A percentile compares a stretch with the other conserved stretches of the same genome.
Evolutionary conservation across 2,329 filamentous ascomycete species (phyloP).

Genomic region (Penicillium sumatraense): DNA sequence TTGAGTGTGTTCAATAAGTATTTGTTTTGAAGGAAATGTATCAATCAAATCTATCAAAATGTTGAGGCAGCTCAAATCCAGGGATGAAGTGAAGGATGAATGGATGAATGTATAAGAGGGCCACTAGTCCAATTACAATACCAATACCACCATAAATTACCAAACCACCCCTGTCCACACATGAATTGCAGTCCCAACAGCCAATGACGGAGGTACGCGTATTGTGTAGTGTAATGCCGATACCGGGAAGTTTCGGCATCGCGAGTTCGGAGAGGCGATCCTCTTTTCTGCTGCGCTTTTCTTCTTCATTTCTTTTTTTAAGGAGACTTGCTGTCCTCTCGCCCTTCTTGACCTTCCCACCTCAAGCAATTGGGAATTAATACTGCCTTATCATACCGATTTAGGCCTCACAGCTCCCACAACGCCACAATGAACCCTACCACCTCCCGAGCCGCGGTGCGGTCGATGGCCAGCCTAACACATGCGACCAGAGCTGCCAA

Average conservation of each 20-base stretch:
- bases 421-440: constrained; percentile 38
- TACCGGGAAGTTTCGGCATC: constrained; percentile 34
- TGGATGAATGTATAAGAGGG: constrained; percentile 16
- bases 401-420: constrained; percentile 17
- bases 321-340: constrained; percentile 10
- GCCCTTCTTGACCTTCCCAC: constrained; percentile 9
- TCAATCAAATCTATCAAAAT: too few species aligned
- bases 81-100: neutral
- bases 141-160: constrained; percentile 8
- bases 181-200: neutral
- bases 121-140: constrained; percentile 9
- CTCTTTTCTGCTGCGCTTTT: constrained; percentile 15
- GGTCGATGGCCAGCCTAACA: constrained; percentile 42
- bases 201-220: neutral
- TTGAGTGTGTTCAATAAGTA: too few species aligned
- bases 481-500: constrained; percentile 40
- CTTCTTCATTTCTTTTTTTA: constrained; percentile 13
- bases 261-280: constrained; percentile 7
- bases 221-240: constrained; percentile 20
- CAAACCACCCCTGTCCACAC: neutral
- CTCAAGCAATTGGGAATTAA: constrained; percentile 17
- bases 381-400: constrained; percentile 12
- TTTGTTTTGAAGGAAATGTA: too few species aligned
- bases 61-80: neutral
- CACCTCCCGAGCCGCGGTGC: constrained; percentile 44